Evolutionary conservation across 2,329 filamentous ascomycete species (phyloP).

Genomic region (Paraphoma chrysanthemicola): DNA sequence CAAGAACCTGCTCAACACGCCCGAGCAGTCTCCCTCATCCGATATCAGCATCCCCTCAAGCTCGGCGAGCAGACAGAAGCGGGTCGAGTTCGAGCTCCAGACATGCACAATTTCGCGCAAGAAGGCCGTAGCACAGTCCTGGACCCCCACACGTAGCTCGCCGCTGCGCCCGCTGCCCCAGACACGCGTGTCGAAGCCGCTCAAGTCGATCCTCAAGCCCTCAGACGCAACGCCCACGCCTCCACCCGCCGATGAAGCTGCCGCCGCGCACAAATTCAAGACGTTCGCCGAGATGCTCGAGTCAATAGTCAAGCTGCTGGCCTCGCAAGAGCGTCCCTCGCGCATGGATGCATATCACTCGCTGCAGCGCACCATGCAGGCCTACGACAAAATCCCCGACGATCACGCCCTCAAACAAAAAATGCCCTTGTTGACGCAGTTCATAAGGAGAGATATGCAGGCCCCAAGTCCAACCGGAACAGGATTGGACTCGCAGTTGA

Average conservation of each 20-base stretch:
- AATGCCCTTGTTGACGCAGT: slow-evolving; percentile 78
- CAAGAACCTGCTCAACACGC: slow-evolving; percentile 39
- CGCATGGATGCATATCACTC: slow-evolving; percentile 87
- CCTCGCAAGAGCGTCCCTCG: slow-evolving; percentile 72
- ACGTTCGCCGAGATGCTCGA: slow-evolving; percentile 83
- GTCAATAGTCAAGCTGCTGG: slow-evolving; percentile 81
- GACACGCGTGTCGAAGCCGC: slow-evolving; percentile 60
- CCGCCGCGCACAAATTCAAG: slow-evolving; percentile 56
- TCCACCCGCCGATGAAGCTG: slow-evolving; percentile 46
- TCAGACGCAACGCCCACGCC: slow-evolving; percentile 52
- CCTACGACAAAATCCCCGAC: slow-evolving; percentile 78
- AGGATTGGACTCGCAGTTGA: slow-evolving; percentile 70
- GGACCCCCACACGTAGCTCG: slow-evolving; percentile 48
- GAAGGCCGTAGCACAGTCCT: slow-evolving; percentile 27
- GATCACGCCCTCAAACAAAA: slow-evolving; percentile 64
- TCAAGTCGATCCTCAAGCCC: slow-evolving; percentile 84
- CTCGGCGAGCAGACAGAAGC: slow-evolving; percentile 45
- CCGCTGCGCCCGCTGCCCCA: slow-evolving; percentile 56
- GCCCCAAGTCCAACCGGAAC: slow-evolving; percentile 63
- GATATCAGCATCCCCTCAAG: slow-evolving; percentile 44
- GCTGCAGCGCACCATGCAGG: slow-evolving; percentile 76
- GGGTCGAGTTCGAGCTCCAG: slow-evolving; percentile 70
- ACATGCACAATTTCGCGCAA: slow-evolving; percentile 64
- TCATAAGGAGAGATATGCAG: slow-evolving; percentile 81
- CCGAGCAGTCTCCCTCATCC: slow-evolving; percentile 54